phyloP scores from a whole-genome alignment of 345 rosid species.

The Salix udensis region DNA sequence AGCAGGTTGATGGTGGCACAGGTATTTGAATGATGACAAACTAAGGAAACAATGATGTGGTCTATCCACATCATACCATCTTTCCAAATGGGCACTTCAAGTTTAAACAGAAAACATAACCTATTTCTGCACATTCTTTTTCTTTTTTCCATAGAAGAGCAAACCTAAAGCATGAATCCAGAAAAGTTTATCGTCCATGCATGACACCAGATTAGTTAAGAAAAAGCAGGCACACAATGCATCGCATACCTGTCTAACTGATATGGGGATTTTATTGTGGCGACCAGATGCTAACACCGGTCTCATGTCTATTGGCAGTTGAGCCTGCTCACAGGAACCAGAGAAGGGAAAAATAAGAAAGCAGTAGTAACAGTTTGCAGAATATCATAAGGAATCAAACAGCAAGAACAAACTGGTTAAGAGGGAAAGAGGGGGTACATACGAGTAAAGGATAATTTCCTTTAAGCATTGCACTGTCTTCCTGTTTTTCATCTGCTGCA shows the following conservation, averaged over 20 bases:
- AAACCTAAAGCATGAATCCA: neutral
- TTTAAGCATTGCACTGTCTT: conserved; percentile 55
- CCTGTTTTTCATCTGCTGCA: conserved; percentile 49
- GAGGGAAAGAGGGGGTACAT: conserved; percentile 19
- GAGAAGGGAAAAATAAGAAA: conserved; percentile 5
- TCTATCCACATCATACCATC: neutral
- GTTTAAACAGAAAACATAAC: neutral
- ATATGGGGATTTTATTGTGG: conserved; percentile 74
- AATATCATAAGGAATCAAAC: conserved; percentile 6
- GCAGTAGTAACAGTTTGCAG: conserved; percentile 13
- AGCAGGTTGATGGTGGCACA: neutral
- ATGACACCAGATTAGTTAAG: neutral
- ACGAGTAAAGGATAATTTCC: conserved; percentile 88
- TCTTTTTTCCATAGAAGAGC: neutral
- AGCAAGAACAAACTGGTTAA: neutral
- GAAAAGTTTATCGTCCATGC: neutral
- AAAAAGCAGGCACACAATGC: conserved; percentile 13
- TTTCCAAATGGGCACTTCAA: neutral
- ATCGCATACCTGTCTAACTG: conserved; percentile 83
- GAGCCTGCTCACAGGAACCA: conserved; percentile 62
- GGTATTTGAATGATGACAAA: neutral
- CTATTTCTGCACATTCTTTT: neutral
- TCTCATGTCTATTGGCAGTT: conserved; percentile 78
- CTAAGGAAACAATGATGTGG: neutral
- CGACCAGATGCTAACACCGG: conserved; percentile 64